Base-by-base conservation (phyloP, 73 alveolate genomes). In the Diophrys sp. region DNA sequence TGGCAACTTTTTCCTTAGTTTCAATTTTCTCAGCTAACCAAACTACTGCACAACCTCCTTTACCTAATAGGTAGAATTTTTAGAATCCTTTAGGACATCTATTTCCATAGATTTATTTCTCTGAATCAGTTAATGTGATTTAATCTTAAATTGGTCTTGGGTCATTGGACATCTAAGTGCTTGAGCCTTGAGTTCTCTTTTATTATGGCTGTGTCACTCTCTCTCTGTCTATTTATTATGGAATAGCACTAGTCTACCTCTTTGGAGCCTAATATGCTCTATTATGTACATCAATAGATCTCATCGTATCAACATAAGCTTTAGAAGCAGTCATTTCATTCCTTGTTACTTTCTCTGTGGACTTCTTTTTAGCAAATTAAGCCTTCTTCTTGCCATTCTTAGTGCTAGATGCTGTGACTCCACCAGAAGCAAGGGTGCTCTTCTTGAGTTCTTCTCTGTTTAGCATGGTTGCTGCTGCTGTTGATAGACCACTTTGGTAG, bases 31-130 rank as follows among this genome's bases (percentile, higher is more conserved):
- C 77, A 14, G 90, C 94, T 11, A 91, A 86, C 95, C 97, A 91
- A 14, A 91, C 97, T 23, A 87, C 78, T 1, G 97, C 97, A 28
- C 93, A 89, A 23, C 97, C 97, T 28, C 97, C 97, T 72, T 82
- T 91, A 55, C 97, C 97, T 1, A 91, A 81, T 18, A 87, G 14
- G 23, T 69, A 67, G 31, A 88, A 70, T 73, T 88, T 87, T 32
- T 82, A 68, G 83, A 70, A 91, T 8, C 97, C 97, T n/a, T 77
- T 24, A 29, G 94, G 91, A 31, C 81, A 79, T 75, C 96, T 76
- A 33, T 77, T 85, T 0, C 96, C 96, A 73, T 87, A 90, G 32
- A 25, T 56, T 69, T 67, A 53, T 30, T 80, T 90, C 67, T 90
- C 96, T 29, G 34, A 68, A 67, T 89, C 91, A 31, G 90, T 77